These are phyloP conservation scores for Calonectria henricotiae DNA, from an alignment of 2,329 filamentous ascomycete species.

Conservation along the genomic window DNA sequence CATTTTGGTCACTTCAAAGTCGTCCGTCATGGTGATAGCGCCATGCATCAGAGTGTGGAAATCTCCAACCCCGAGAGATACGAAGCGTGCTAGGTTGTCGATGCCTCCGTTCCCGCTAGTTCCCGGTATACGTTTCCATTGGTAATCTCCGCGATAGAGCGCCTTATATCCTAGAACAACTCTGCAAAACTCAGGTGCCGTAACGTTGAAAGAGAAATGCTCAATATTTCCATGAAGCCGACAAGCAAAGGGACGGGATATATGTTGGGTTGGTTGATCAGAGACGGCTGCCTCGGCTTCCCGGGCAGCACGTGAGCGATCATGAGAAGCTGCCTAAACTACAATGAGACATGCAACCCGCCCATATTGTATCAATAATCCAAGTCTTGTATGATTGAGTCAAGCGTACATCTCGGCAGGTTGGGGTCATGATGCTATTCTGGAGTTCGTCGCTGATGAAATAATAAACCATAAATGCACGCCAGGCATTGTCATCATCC, in stretches of 20 bases:
- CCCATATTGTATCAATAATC: neutral
- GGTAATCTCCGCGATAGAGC: constrained; percentile 6
- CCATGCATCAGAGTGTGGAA: too few species aligned
- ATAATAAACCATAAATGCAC: neutral
- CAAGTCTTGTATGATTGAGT: constrained; percentile 7
- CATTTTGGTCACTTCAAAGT: constrained; percentile 6
- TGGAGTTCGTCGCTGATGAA: constrained; percentile 1
- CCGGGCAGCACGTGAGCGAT: neutral
- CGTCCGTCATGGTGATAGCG: too few species aligned
- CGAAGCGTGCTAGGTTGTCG: too few species aligned
- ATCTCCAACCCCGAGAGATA: too few species aligned
- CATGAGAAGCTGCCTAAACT: neutral
- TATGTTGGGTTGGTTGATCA: neutral
- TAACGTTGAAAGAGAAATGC: neutral
- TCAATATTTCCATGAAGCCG: neutral
- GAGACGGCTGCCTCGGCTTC: neutral
- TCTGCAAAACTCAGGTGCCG: neutral
- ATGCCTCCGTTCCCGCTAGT: too few species aligned
- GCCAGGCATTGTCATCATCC: neutral
- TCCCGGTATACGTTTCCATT: neutral
- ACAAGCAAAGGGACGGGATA: neutral
- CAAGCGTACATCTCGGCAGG: neutral
- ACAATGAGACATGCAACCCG: neutral
- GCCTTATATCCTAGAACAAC: neutral
- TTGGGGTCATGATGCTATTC: neutral